Conservation (phyloP, 2,329 filamentous ascomycete species). For the Aspergillus amoenus region DNA sequence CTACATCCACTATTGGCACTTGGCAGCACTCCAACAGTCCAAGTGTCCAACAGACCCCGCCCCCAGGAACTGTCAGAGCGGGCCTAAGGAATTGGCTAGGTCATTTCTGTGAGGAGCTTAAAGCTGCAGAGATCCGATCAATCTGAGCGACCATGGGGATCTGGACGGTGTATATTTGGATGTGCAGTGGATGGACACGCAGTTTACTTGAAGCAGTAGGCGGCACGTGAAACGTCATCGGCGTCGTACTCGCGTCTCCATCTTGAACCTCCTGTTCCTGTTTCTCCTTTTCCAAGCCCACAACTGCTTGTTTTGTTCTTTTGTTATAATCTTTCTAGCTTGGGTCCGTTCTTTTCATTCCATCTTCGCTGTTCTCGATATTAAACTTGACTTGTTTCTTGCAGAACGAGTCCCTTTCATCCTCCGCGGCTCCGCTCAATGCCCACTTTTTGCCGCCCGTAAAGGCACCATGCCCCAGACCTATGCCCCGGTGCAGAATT, state of each 20-base stretch:
- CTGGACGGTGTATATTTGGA: neutral
- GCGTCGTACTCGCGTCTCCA: neutral
- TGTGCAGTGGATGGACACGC: neutral
- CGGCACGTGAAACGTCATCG: neutral
- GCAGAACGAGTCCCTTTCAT: neutral
- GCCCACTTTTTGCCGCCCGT: neutral
- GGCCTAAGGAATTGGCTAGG: too few species aligned
- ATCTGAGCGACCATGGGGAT: conserved; percentile 19
- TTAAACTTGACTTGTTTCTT: neutral
- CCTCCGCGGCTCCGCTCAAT: neutral
- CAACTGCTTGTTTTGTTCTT: neutral
- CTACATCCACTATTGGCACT: too few species aligned
- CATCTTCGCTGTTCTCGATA: neutral
- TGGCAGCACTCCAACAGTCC: too few species aligned
- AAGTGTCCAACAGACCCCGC: too few species aligned
- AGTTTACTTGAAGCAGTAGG: neutral
- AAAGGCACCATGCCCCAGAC: conserved; percentile 17
- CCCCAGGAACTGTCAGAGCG: too few species aligned
- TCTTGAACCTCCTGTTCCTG: neutral
- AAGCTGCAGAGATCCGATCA: too few species aligned
- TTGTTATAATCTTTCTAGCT: neutral
- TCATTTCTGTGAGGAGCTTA: too few species aligned
- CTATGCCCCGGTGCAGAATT: conserved; percentile 18
- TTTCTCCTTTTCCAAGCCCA: neutral
- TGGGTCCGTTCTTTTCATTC: neutral